Conservation (phyloP, 441 rosid species). For the Mallotus repandus region DNA sequence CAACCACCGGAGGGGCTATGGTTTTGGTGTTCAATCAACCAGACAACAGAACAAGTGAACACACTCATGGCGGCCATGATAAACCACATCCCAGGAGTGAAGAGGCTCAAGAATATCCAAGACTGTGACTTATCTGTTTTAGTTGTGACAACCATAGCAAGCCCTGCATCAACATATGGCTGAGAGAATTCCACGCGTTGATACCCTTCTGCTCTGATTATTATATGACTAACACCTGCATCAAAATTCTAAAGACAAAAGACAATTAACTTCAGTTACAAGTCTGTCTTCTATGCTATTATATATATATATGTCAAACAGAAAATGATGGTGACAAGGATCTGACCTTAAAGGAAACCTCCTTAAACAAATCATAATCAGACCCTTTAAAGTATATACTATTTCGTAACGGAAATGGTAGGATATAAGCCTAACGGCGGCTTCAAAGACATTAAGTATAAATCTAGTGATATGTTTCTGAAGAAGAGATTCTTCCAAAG, state of each 20-base stretch:
- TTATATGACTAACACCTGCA: conserved; percentile 3
- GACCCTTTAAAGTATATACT: no score
- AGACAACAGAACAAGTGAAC: conserved; percentile 13
- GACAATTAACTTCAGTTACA: no score
- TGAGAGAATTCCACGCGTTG: conserved; percentile 9
- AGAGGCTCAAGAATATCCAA: conserved; percentile 3
- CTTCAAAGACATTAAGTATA: no score
- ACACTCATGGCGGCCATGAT: background rate
- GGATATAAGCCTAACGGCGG: no score
- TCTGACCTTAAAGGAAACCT: no score
- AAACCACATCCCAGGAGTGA: conserved; percentile 10
- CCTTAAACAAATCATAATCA: no score
- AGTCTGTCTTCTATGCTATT: no score
- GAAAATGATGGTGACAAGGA: no score
- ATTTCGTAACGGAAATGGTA: no score
- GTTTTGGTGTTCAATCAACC: conserved; percentile 7
- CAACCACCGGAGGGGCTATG: background rate
- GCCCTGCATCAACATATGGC: conserved; percentile 2
- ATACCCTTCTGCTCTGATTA: conserved; percentile 8
- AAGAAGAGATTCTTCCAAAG: no score
- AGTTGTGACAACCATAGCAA: background rate
- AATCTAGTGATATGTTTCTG: no score
- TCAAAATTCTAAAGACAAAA: background rate
- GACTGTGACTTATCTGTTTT: background rate
- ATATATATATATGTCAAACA: no score